phyloP scores from a whole-genome alignment of 2,329 filamentous ascomycete species.

The Aspergillus sp. region DNA sequence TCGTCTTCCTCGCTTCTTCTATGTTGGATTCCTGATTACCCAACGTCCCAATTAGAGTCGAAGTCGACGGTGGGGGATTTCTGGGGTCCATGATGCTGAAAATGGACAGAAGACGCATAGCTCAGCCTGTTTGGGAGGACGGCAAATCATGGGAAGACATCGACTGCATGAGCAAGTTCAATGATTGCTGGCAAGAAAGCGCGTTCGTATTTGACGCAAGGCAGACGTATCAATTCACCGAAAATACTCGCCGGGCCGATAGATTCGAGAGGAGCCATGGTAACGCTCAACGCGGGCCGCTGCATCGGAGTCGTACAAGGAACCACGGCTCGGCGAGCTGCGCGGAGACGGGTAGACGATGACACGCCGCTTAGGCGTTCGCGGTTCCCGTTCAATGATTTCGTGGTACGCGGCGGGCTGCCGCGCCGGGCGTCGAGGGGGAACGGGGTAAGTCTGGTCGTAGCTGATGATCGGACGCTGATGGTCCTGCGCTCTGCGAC shows the following conservation, averaged over 20 bases:
- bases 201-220: not conserved
- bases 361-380: constrained; percentile 17
- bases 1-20: too few relatives aligned
- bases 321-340: constrained; percentile 25
- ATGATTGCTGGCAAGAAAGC: not conserved
- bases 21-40: too few relatives aligned
- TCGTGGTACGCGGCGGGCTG: constrained; percentile 10
- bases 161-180: not conserved
- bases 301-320: constrained; percentile 26
- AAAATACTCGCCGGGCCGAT: constrained; percentile 22
- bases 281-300: constrained; percentile 25
- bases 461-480: constrained; percentile 21
- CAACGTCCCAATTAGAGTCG: too few relatives aligned
- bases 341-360: constrained; percentile 29
- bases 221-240: constrained; percentile 11
- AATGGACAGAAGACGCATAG: too few relatives aligned
- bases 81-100: too few relatives aligned
- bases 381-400: constrained; percentile 21
- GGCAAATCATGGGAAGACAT: too few relatives aligned
- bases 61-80: too few relatives aligned
- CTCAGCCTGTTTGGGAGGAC: too few relatives aligned
- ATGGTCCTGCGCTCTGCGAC: constrained; percentile 7
- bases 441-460: constrained; percentile 23
- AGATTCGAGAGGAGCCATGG: constrained; percentile 20
- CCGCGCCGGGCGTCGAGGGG: constrained; percentile 16